phyloP scores from a whole-genome alignment of 805 yeast genomes.

The Ogataea sp. region DNA sequence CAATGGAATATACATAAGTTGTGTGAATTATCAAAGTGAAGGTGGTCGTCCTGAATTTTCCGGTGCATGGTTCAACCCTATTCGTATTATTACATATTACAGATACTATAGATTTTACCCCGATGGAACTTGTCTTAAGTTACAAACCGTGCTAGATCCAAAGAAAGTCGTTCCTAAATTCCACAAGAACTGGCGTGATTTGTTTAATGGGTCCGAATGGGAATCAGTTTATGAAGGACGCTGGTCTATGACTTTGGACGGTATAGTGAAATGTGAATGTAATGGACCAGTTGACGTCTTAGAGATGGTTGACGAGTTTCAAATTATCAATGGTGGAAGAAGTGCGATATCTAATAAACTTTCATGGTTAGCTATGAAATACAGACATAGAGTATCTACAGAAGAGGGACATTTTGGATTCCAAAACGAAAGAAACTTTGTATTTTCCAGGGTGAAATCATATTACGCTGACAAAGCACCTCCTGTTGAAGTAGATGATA shows the following conservation, averaged over 20 bases:
- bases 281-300: conserved; percentile 56
- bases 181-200: conserved; percentile 20
- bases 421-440: conserved; percentile 71
- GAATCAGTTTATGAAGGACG: conserved; percentile 38
- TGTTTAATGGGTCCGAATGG: conserved; percentile 17
- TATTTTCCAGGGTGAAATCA: conserved; percentile 54
- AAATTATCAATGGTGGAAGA: conserved; percentile 51
- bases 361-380: conserved; percentile 61
- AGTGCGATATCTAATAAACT: conserved; percentile 57
- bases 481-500: background rate
- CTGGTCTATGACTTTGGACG: conserved; percentile 52
- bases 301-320: conserved; percentile 53
- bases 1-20: conserved; percentile 79
- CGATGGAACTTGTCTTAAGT: conserved; percentile 66
- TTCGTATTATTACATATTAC: conserved; percentile 80
- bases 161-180: conserved; percentile 51
- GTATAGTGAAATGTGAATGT: conserved; percentile 39
- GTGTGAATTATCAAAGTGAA: conserved; percentile 74
- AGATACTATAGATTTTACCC: conserved; percentile 76
- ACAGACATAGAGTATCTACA: conserved; percentile 45
- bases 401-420: conserved; percentile 42
- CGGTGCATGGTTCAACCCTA: conserved; percentile 63
- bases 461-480: background rate
- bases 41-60: conserved; percentile 69
- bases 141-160: conserved; percentile 71